Evolutionary conservation across 306 rosid species (phyloP), one percentile per base, ranked within the genome.

Genomic region (Oxytropis ochrocephala): DNA sequence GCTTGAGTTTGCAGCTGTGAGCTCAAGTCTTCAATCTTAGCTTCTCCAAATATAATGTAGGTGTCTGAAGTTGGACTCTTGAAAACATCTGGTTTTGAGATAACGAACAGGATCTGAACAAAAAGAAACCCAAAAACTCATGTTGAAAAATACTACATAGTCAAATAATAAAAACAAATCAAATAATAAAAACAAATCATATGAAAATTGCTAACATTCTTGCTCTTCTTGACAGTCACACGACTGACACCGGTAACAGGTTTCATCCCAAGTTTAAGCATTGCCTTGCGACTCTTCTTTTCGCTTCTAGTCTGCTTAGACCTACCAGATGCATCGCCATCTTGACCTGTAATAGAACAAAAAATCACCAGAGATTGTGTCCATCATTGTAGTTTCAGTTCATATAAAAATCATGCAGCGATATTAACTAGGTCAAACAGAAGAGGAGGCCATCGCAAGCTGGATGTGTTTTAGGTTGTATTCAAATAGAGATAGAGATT

Each of bases 51-150:
- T 67, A 91, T 81, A 16, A 91, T 84, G 75, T 87, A 89, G 18
- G 97, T 89, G 32, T 92, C 96, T 1, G 97, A 87, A 4, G 94
- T 85, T 12, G 97, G 97, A 75, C 97, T 91, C 81, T 91, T 89
- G 78, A 91, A 91, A 14, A 91, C 97, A 70, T 89, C 96, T 13
- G 97, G 97, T 67, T 89, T 91, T 13, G 96, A 85, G 71, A 91
- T 87, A 44, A 91, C 97, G 19, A 91, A 91, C 66, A 91, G 64
- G 73, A 91, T 89, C 97, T 87, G 77, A 67, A 36, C 36, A 73
- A 47, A 53, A 43, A 75, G 12, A 19, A 35, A 10, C 8, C 41
- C 55, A 49, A 52, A 14, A 24, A 30, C 55, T 52, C 38, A 53
- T 47, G 46, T 19, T 7, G 17, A 43, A 8, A 17, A 29, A 44